Base-by-base conservation (phyloP, 495 filamentous ascomycete species). In the Cudoniella acicularis region DNA sequence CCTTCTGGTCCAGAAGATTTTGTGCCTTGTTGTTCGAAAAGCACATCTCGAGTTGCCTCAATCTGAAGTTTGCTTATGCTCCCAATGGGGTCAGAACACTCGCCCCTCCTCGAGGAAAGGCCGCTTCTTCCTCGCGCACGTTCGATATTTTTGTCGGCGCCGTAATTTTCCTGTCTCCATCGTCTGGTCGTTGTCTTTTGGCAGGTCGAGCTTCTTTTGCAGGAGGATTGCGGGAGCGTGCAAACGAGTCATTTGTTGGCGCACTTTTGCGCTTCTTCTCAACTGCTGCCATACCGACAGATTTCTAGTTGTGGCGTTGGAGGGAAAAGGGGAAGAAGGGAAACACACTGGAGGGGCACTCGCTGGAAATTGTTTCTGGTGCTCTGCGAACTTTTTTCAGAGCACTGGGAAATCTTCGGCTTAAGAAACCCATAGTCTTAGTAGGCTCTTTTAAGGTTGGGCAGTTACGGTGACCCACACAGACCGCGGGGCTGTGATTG, bases 61-160 rank as follows among this genome's bases (percentile, higher is more conserved):
- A 94, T 89, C 65, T 94, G 88, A 64, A 98, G n/a, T 96, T 72
- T 98, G 90, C 75, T 96, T 96, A 64, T 94, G 86, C 70, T 98
- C 94, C n/a, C 52, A 98, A 79, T 22, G 94, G 92, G 8, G 94
- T 96, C 72, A 98, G 75, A 47, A 95, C 79, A 69, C 90, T 94
- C 13, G 81, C 94, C 55, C 94, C 95, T 54, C 94, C 94, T 77
- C 94, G 84, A 68, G 95, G 94, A 69, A 98, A 98, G 24, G 92
- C 74, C 2, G 83, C 82, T 64, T 96, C 94, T 51, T 97, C 93
- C 59, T 90, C 86, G 64, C 84, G 85, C 11, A 75, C 56, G 48
- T 50, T 57, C 13, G 63, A 50, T 22, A 65, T 56, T 36, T 68
- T 65, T 52, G 67, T 63, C 9, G 51, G 20, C 43, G 40, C 54